Evolutionary conservation across 306 rosid genomes (phyloP), one percentile per base, ranked within the genome.

Genomic region (Quercus rubra): DNA sequence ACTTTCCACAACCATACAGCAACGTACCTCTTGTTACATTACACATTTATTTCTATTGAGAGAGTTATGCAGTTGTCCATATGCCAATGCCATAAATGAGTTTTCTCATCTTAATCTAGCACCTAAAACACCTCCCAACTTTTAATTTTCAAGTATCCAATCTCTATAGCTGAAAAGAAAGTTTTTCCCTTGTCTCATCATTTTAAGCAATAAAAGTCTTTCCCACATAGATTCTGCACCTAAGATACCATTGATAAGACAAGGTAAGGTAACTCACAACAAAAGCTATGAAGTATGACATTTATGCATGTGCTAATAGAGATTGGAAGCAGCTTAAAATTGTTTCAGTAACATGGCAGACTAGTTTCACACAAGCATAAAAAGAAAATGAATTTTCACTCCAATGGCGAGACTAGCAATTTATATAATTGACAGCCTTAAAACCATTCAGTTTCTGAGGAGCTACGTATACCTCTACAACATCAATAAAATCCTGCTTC

Each of bases 401-500:
- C 75, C 35, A 80, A 15, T 30, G 51, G n/a, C 57, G 41, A 33
- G 56, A 80, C 55, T 23, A 74, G 52, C 55, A 28, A 72, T 52
- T 46, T 55, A 51, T 70, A 54, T 5, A 73, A 83, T 31, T 20
- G 66, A 41, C 56, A 70, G 14, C 6, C 27, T 75, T 70, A 43
- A 7, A 46, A 55, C 3, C 61, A 20, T 62, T 66, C 11, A 63
- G n/a, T 58, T 49, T 35, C 15, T 70, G 64, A 79, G 46, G 74
- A 84, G 80, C 72, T 41, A 73, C 38, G 25, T 3, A 55, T 78
- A 88, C 91, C 89, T 88, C 88, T 2, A 86, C 91, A 49, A 86
- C 88, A 79, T 86, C 89, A 19, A 86, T 81, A 55, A 88, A 88
- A 58, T 88, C 89, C 76, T 88, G 91, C 80, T 86, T 88, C 74